A percentile compares a stretch with the other conserved stretches of the same genome.
These are phyloP conservation scores for Cercospora sojina DNA, from an alignment of 2,329 filamentous ascomycete genomes.

Conservation along the genomic window DNA sequence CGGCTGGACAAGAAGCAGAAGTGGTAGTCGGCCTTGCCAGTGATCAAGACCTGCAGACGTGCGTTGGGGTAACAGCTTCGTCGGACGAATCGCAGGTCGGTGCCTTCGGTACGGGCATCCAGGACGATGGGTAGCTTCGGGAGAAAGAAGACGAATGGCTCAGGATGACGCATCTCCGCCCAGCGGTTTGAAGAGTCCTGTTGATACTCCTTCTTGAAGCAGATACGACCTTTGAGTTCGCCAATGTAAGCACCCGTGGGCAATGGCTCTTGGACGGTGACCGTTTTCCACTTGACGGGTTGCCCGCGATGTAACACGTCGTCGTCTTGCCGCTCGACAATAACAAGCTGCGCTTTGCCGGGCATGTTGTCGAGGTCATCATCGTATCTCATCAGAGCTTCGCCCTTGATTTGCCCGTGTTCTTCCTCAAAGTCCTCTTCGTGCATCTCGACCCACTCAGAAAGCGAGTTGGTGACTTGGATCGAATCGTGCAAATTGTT, in stretches of 20 bases:
- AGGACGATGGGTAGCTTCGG: constrained; percentile 87
- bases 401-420: constrained; percentile 55
- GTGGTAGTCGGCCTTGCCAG: constrained; percentile 74
- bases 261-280: constrained; percentile 57
- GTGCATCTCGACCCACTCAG: constrained; percentile 74
- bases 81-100: constrained; percentile 80
- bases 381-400: constrained; percentile 68
- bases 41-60: constrained; percentile 81
- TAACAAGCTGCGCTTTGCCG: constrained; percentile 52
- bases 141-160: constrained; percentile 65
- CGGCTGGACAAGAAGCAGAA: constrained; percentile 89
- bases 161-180: constrained; percentile 50
- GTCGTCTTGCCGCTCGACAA: constrained; percentile 54
- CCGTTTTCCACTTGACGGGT: constrained; percentile 68
- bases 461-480: constrained; percentile 69
- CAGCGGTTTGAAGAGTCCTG: constrained; percentile 49
- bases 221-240: constrained; percentile 65
- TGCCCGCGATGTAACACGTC: constrained; percentile 53
- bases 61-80: constrained; percentile 90
- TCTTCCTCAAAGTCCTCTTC: constrained; percentile 47
- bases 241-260: constrained; percentile 58
- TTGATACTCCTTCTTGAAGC: constrained; percentile 50
- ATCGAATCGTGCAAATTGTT: constrained; percentile 79
- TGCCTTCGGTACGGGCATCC: constrained; percentile 85
- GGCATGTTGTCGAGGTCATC: constrained; percentile 54